These are phyloP conservation scores for Trichoderma orchidacearum DNA, from an alignment of 495 filamentous ascomycete species.

Conservation along the genomic window DNA sequence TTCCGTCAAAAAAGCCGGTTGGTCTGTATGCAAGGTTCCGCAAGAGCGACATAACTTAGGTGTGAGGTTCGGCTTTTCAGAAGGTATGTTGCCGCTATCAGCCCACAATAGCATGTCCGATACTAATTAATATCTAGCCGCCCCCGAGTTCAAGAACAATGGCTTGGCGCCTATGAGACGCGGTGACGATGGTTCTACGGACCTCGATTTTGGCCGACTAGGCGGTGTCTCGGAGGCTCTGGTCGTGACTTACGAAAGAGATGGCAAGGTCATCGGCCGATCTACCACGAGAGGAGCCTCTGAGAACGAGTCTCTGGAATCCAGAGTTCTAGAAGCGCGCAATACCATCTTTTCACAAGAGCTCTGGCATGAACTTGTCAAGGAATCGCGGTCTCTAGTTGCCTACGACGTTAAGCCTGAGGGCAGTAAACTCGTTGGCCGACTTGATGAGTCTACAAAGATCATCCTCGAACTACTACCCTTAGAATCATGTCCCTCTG, in stretches of 20 bases:
- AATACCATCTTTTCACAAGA: constrained; percentile 87
- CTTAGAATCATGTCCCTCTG: constrained; percentile 16
- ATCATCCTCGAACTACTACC: constrained; percentile 54
- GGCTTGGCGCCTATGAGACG: constrained; percentile 67
- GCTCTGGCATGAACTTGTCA: constrained; percentile 78
- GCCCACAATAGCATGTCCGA: background rate
- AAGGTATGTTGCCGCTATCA: constrained; percentile 21
- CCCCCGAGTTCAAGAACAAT: constrained; percentile 58
- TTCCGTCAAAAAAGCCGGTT: constrained; percentile 66
- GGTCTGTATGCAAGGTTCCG: constrained; percentile 65
- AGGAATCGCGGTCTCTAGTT: constrained; percentile 60
- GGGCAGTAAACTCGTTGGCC: constrained; percentile 43
- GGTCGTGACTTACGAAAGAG: constrained; percentile 41
- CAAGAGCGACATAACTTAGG: constrained; percentile 60
- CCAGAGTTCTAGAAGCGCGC: constrained; percentile 64
- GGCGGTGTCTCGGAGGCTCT: constrained; percentile 44
- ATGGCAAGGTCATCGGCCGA: constrained; percentile 34
- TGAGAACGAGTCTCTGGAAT: constrained; percentile 32
- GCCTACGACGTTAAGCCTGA: constrained; percentile 50
- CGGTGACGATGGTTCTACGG: constrained; percentile 57
- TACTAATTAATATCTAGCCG: constrained; percentile 21
- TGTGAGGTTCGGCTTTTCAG: constrained; percentile 79
- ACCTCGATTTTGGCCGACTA: constrained; percentile 54
- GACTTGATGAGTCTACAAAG: constrained; percentile 36
- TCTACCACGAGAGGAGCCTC: constrained; percentile 28